phyloP scores from a whole-genome alignment of 352 stramenopile genomes.

The Pythium rishiriense region DNA sequence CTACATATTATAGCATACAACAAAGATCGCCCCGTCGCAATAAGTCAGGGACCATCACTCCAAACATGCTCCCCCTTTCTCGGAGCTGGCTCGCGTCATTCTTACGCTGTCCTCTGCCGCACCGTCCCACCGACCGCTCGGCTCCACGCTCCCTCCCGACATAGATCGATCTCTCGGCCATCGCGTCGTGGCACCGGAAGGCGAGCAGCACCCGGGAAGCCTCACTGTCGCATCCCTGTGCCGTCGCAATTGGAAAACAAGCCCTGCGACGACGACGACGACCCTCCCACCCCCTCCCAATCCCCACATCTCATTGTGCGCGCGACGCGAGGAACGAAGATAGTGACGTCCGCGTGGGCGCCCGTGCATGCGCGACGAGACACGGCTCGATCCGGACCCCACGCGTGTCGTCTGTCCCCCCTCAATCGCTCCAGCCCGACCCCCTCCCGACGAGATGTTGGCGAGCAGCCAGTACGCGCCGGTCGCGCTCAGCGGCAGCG shows the following conservation, averaged over 20 bases:
- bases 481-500: slow-evolving; percentile 10
- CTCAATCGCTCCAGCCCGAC: neutral
- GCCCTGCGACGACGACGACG: no score
- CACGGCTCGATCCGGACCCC: neutral
- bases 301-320: neutral
- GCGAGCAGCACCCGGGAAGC: no score
- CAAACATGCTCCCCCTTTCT: neutral
- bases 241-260: no score
- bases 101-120: neutral
- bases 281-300: no score
- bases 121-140: neutral
- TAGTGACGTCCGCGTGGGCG: neutral
- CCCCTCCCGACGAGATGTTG: neutral
- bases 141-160: no score
- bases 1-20: neutral
- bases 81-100: neutral
- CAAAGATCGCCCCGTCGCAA: slow-evolving; percentile 1
- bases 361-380: neutral
- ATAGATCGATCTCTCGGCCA: neutral
- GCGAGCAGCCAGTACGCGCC: slow-evolving; percentile 23
- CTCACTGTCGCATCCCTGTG: no score
- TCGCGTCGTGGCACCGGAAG: no score
- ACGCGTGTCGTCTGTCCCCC: no score
- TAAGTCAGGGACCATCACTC: slow-evolving; percentile 15
- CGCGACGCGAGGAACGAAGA: no score